phyloP scores from a whole-genome alignment of 257 asterid genomes.

The Petrea volubilis region DNA sequence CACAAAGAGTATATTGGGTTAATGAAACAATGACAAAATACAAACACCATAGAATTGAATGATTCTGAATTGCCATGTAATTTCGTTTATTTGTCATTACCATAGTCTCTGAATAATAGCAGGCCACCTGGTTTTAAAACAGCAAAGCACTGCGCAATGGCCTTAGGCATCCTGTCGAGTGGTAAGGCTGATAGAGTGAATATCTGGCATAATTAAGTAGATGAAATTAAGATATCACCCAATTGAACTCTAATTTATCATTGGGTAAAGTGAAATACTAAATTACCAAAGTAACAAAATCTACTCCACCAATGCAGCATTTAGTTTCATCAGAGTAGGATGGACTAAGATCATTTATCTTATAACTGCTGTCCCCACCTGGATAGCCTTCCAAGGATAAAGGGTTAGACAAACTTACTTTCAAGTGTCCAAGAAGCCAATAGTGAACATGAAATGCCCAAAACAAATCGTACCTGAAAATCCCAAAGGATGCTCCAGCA shows the following conservation, averaged over 20 bases:
- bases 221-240: slow-evolving; percentile 21
- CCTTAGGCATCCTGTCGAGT: slow-evolving; percentile 62
- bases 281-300: slow-evolving; percentile 78
- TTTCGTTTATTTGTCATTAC: slow-evolving; percentile 40
- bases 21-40: not conserved
- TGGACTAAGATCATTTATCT: slow-evolving; percentile 21
- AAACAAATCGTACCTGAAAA: slow-evolving; percentile 39
- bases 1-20: slow-evolving; percentile 14
- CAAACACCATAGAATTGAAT: not conserved
- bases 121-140: slow-evolving; percentile 88
- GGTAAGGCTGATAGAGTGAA: slow-evolving; percentile 91
- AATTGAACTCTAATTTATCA: not conserved
- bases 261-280: slow-evolving; percentile 1
- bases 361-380: slow-evolving; percentile 32
- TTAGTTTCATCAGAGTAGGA: slow-evolving; percentile 35
- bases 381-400: slow-evolving; percentile 27
- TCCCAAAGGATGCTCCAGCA: slow-evolving; percentile 29
- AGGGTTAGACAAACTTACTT: not conserved
- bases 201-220: slow-evolving; percentile 51
- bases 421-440: not conserved
- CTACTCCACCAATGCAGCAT: slow-evolving; percentile 79
- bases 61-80: slow-evolving; percentile 8
- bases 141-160: slow-evolving; percentile 66
- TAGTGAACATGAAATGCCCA: not conserved
- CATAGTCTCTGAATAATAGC: slow-evolving; percentile 88